Base-by-base conservation (phyloP, 2,329 filamentous ascomycete genomes). In the Magnaporthiopsis poae region DNA sequence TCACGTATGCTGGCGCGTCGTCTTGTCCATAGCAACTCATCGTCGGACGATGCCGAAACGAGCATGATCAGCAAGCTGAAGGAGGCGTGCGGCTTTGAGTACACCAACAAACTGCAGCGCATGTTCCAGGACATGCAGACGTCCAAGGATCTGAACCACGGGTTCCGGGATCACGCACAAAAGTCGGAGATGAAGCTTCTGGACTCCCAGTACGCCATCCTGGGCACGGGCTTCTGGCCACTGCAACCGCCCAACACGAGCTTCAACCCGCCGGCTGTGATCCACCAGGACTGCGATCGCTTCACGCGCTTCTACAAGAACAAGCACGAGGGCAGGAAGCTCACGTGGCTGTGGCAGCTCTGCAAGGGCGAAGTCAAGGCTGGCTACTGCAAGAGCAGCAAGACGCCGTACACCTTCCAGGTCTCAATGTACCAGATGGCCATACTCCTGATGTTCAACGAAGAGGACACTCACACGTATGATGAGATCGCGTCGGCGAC, bases 81-180 rank as follows among this genome's bases (percentile, higher is more conserved):
- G 81, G 95, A 99, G 75, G 94, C 95, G 0, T 98, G 95, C 74
- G 95, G 95, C 73, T 99, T 97, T 72, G 95, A 99, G 77, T 99
- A 99, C 79, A 99, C 95, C 71, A 99, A 98, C 83, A 98, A 98
- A 81, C 85, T 99, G 62, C 94, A 98, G 80, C 92, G 96, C 74
- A 99, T 99, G 95, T 99, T 98, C 85, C 94, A 98, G 77, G 95
- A 99, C 75, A 97, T 99, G 82, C 95, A 99, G 77, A 96, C 96
- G 64, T 98, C 94, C 70, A 97, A 97, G 79, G 95, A 99, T 78
- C 85, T 99, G 62, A 99, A 99, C 77, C 85, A 86, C 63, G 88
- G 89, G 36, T 99, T 96, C 82, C 90, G 91, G 73, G 91, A 92
- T 77, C 88, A 93, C 72, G 80, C 84, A 13, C 84, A 84, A 71